Evolutionary conservation across 768 basidiomycete genomes (phyloP).

Genomic region (Cystobasidiopsis lactophilus): DNA sequence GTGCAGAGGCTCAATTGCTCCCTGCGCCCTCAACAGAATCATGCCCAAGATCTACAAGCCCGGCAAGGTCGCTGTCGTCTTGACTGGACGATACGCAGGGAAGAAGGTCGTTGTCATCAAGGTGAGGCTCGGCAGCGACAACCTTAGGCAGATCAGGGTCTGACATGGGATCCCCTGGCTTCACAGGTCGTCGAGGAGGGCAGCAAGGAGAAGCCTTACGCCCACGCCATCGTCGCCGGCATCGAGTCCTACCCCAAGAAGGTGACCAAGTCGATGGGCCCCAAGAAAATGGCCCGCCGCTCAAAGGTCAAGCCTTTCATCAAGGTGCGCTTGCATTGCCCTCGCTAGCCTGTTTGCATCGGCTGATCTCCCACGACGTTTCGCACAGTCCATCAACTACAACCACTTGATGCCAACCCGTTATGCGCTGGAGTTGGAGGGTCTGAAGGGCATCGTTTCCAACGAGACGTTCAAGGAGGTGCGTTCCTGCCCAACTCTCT

Average conservation of each 20-base stretch:
- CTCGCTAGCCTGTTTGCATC: background rate
- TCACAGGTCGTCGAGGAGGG: slow-evolving; percentile 92
- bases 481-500: background rate
- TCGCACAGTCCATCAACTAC: slow-evolving; percentile 72
- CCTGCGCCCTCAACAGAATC: no score
- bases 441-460: slow-evolving; percentile 63
- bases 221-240: slow-evolving; percentile 94
- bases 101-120: slow-evolving; percentile 99
- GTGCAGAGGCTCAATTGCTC: no score
- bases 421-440: slow-evolving; percentile 90
- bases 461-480: slow-evolving; percentile 94
- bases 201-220: slow-evolving; percentile 50
- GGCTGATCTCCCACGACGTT: background rate
- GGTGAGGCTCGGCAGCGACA: no score
- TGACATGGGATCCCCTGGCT: no score
- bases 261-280: slow-evolving; percentile 91
- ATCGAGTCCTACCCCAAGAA: slow-evolving; percentile 96
- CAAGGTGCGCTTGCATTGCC: slow-evolving; percentile 40
- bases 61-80: slow-evolving; percentile 91
- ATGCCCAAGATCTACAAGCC: slow-evolving; percentile 59
- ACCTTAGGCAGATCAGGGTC: no score
- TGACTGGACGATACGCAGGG: slow-evolving; percentile 96
- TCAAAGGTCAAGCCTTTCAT: slow-evolving; percentile 99
- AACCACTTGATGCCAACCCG: slow-evolving; percentile 98
- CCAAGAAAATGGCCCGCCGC: slow-evolving; percentile 75